Conservation (phyloP, 179 eudicot species). For the Beta lomatogona region DNA sequence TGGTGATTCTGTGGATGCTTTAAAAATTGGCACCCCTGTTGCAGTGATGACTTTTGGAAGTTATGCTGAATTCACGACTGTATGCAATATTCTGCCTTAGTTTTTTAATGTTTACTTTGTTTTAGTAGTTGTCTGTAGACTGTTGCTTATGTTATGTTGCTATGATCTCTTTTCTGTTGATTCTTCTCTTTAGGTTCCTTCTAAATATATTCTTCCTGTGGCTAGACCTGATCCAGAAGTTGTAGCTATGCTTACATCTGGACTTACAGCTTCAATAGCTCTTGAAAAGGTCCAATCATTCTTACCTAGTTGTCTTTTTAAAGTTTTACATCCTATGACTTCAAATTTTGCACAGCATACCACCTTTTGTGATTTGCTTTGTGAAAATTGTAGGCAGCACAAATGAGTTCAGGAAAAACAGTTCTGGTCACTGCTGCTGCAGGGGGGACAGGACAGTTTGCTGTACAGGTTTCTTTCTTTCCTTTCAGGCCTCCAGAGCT, state of each 20-base stretch:
- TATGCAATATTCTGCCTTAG: conserved; percentile 30
- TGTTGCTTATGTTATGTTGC: background rate
- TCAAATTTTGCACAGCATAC: background rate
- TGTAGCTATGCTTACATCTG: conserved; percentile 98
- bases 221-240: conserved; percentile 96
- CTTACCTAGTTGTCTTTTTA: conserved; percentile 1
- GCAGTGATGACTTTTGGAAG: conserved; percentile 95
- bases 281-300: conserved; percentile 67
- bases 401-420: conserved; percentile 72
- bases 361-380: conserved; percentile 10
- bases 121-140: background rate
- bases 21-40: conserved; percentile 83
- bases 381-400: conserved; percentile 68
- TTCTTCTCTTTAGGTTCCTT: conserved; percentile 57
- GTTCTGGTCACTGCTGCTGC: conserved; percentile 99
- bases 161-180: background rate
- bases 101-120: conserved; percentile 4
- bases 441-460: conserved; percentile 99
- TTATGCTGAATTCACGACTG: conserved; percentile 86
- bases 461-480: conserved; percentile 75
- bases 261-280: conserved; percentile 96
- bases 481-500: background rate
- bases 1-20: conserved; percentile 66
- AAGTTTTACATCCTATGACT: background rate
- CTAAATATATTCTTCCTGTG: conserved; percentile 90